Conservation (phyloP, 805 yeast species). For the Suhomyces prunicola region DNA sequence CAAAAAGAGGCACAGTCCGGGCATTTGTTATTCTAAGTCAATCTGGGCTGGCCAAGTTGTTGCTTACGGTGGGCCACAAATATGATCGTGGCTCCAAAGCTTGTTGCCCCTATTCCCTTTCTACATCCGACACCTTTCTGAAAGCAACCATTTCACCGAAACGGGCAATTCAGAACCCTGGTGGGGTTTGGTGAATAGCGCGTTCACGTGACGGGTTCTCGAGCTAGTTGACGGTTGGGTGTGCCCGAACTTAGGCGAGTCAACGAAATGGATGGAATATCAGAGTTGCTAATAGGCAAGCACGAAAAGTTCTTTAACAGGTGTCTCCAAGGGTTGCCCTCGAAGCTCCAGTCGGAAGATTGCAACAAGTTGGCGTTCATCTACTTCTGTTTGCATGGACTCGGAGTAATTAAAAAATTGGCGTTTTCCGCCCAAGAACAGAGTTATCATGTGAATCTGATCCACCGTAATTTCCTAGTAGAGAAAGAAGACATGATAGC, state of each 20-base stretch:
- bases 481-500: conserved; percentile 36
- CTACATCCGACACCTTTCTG: neutral
- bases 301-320: conserved; percentile 47
- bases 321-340: conserved; percentile 54
- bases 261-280: neutral
- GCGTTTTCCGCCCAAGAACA: conserved; percentile 25
- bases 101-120: neutral
- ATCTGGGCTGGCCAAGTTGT: neutral
- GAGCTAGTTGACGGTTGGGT: neutral
- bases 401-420: conserved; percentile 44
- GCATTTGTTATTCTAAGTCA: neutral
- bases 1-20: neutral
- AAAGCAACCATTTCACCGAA: neutral
- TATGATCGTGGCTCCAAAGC: neutral
- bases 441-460: conserved; percentile 34
- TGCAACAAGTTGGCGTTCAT: conserved; percentile 66
- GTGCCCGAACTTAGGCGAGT: neutral
- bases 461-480: conserved; percentile 46
- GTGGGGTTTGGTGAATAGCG: neutral
- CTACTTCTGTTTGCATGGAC: conserved; percentile 66
- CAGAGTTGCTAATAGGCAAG: conserved; percentile 12
- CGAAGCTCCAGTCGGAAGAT: conserved; percentile 58
- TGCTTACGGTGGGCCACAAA: neutral
- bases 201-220: neutral
- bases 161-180: neutral